Base-by-base conservation (phyloP, 306 rosid species). In the Trichosanthes cucumerina region DNA sequence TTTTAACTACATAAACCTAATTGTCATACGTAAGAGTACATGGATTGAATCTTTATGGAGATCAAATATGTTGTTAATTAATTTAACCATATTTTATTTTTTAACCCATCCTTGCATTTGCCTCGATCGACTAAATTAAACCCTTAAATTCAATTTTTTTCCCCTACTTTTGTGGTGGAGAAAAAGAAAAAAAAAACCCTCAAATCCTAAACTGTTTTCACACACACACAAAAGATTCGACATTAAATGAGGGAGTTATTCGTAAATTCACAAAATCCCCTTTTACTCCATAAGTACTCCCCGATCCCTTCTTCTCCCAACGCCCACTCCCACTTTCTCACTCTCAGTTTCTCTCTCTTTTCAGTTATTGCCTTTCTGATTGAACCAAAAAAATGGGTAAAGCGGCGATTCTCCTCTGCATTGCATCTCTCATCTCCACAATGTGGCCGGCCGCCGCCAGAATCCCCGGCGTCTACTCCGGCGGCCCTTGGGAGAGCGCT, bases 391-490 rank as follows among this genome's bases (percentile, higher is more conserved):
- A 62, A 75, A 88, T 86, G 85, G 81, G 79, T 41, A 36, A 9
- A 19, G 24, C 81, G 5, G 10, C 82, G 56, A 82, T 89, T 28
- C 64, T 57, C 33, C 18, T 86, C 72, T 70, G 57, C 87, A 81
- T 86, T 80, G 79, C 66, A 3, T 74, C 79, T 79, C 70, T 85
- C 11, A 18, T 86, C 70, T 76, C 85, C 9, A 21, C 83, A 76
- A 74, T 84, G 64, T 84, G 65, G 79, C 12, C 78, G 19, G 86
- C 46, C 9, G 83, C 80, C 52, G 93, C 85, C 9, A 70, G 86
- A 68, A 85, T 89, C 65, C 93, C 93, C 4, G 93, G 93, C 11
- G 76, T 85, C 50, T 89, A 86, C 88, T 2, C 75, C 33, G 90
- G 86, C 0, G 91, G 82, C 6, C 26, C 83, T 4, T 89, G 93